phyloP scores from a whole-genome alignment of 169 alveolate genomes.

The Plasmodium sp. region DNA sequence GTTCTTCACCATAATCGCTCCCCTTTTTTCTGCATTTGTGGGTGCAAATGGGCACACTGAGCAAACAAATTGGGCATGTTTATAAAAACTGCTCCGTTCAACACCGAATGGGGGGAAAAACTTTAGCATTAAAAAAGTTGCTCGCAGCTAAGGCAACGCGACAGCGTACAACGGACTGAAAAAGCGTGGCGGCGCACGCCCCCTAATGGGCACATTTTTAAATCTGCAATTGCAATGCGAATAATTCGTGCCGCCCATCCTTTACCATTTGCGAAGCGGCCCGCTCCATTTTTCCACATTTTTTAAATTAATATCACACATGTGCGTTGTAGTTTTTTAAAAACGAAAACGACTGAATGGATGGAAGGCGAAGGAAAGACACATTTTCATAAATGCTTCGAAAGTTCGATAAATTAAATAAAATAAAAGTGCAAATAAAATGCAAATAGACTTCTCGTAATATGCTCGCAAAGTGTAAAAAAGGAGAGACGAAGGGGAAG shows the following conservation, averaged over 20 bases:
- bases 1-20: background rate
- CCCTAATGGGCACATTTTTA: background rate
- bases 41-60: background rate
- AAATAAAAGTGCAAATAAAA: background rate
- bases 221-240: background rate
- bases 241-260: background rate
- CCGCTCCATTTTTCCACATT: background rate
- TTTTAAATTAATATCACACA: background rate
- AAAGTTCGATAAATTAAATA: background rate
- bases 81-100: background rate
- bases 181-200: background rate
- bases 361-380: background rate
- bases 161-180: background rate
- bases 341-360: background rate
- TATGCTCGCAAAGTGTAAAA: background rate
- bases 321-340: background rate
- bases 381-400: background rate
- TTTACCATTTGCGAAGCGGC: background rate
- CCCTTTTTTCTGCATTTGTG: background rate
- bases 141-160: background rate
- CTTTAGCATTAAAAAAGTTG: background rate
- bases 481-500: background rate
- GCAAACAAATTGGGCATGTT: background rate
- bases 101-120: background rate
- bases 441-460: background rate